Conservation (phyloP, 805 yeast species). For the Suhomyces sp. region DNA sequence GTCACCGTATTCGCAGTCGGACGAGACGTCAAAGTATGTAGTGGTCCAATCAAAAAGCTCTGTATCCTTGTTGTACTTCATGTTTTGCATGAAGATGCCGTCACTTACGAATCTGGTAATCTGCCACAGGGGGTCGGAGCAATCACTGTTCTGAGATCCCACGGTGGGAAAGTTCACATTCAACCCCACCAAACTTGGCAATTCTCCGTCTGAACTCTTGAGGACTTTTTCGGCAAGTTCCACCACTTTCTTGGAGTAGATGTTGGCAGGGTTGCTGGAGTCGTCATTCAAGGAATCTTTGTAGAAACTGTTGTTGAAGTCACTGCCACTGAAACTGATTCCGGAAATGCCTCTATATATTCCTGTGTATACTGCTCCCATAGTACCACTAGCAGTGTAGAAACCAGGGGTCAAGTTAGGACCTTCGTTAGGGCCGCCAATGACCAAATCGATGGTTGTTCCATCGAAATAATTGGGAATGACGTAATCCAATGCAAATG, state of each 20-base stretch:
- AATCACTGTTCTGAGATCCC: conserved; percentile 22
- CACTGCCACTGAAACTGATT: conserved; percentile 25
- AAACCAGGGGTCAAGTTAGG: conserved; percentile 26
- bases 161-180: conserved; percentile 24
- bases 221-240: conserved; percentile 17
- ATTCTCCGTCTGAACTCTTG: conserved; percentile 9
- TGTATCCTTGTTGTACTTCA: conserved; percentile 7
- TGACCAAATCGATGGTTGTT: conserved; percentile 22
- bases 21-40: conserved; percentile 12
- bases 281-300: conserved; percentile 19
- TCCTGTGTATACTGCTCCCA: conserved; percentile 24
- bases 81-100: conserved; percentile 8
- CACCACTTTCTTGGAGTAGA: conserved; percentile 23
- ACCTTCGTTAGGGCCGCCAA: conserved; percentile 30
- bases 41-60: conserved; percentile 4
- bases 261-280: conserved; percentile 20
- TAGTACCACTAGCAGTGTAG: conserved; percentile 26
- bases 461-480: conserved; percentile 18
- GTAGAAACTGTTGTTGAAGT: conserved; percentile 25
- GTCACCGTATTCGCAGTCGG: conserved; percentile 11
- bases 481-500: conserved; percentile 25
- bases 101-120: conserved; percentile 10
- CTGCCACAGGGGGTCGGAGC: conserved; percentile 12
- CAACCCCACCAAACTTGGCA: conserved; percentile 22
- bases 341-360: conserved; percentile 25